Base-by-base conservation (phyloP, 805 yeast species). In the Lipomyces chichibuensis region DNA sequence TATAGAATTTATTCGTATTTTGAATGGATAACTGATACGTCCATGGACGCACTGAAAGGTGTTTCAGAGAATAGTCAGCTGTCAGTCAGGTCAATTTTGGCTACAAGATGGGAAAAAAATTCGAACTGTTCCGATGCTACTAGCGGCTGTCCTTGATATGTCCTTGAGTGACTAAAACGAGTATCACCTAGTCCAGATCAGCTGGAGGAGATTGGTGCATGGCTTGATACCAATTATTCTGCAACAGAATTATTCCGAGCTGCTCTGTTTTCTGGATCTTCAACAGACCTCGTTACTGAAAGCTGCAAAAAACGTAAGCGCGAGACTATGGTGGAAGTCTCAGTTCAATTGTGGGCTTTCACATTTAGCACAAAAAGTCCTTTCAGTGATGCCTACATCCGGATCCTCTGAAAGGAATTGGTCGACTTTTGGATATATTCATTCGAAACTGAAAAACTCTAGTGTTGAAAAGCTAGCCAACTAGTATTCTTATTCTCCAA, bases 351-450 rank as follows among this genome's bases (percentile, higher is more conserved):
- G 29, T 27, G 29, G 5, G 29, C 29, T 27, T 0, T 27, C 29
- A 29, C 32, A 29, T 35, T 35, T 35, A 35, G 39, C 17, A 2
- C 39, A 35, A 35, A 35, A 35, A 35, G 53, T 49, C 13, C 27
- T 49, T 1, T 13, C 53, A 49, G 53, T 49, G 13, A 49, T 49
- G 53, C 53, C 53, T 1, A 13, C 25, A 49, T 49, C 53, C 11
- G 53, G 11, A 49, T 11, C 53, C 8, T 25, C 53, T 49, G 53
- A 11, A 49, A 49, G 53, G 53, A 49, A 49, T n/a, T 49, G 53
- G 53, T 14, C 53, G n/a, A 54, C 57, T 27, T 25, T 54, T 27
- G 27, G 35, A 7, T 25, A 55, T 13, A 35, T 35, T 33, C n/a
- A n/a, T n/a, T n/a, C n/a, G n/a, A n/a, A n/a, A n/a, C n/a, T n/a